A percentile compares a stretch with the other conserved stretches of the same genome.
These are phyloP conservation scores for Astragalus membranaceus DNA, from an alignment of 306 rosid genomes.

Conservation along the genomic window DNA sequence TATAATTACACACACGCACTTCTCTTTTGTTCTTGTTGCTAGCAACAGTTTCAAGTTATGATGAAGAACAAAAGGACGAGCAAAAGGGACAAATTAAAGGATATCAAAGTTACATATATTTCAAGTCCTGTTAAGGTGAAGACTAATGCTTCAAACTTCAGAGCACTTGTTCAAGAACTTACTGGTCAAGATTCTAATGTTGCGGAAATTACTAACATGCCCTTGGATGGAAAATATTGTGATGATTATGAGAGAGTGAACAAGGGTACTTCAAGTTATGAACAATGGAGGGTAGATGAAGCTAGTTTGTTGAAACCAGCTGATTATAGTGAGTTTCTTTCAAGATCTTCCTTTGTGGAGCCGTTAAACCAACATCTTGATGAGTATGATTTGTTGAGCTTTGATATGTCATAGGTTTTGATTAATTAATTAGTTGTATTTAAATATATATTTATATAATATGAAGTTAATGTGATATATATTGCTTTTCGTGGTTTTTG, in stretches of 20 bases:
- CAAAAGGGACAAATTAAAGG: constrained; percentile 29
- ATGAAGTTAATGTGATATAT: neutral
- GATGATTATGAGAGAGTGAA: neutral
- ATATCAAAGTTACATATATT: constrained; percentile 67
- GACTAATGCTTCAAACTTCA: constrained; percentile 66
- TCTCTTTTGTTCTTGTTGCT: neutral
- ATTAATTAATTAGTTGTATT: neutral
- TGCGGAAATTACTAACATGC: constrained; percentile 30
- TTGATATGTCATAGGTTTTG: constrained; percentile 22
- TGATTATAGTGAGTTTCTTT: constrained; percentile 16
- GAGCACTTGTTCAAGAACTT: constrained; percentile 85
- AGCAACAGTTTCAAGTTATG: neutral
- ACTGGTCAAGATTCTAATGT: constrained; percentile 75
- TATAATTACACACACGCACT: neutral
- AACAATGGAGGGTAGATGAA: neutral
- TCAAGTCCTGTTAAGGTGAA: constrained; percentile 82
- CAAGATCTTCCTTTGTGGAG: constrained; percentile 20
- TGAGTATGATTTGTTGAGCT: constrained; percentile 25
- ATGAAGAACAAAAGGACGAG: constrained; percentile 41
- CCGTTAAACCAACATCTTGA: constrained; percentile 16
- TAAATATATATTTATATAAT: neutral
- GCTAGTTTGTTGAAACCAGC: constrained; percentile 1
- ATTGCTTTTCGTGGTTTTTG: neutral
- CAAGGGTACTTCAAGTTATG: neutral
- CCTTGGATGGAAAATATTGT: constrained; percentile 24